Conservation (phyloP, 257 asterid genomes). For the Plantago elongata region DNA sequence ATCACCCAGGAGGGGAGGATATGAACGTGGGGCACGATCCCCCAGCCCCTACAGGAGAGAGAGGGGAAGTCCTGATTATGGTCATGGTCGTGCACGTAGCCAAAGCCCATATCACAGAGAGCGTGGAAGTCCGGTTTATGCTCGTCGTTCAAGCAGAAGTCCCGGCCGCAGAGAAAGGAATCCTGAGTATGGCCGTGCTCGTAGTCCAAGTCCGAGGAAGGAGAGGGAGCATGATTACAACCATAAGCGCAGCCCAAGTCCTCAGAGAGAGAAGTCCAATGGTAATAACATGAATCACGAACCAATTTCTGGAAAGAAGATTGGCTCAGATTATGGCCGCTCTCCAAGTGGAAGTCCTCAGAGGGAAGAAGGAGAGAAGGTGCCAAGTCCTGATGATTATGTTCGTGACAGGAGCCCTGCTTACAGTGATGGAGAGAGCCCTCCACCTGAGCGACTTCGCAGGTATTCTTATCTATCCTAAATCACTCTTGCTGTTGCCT, state of each 20-base stretch:
- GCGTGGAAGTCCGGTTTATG: conserved; percentile 60
- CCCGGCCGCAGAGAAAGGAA: conserved; percentile 40
- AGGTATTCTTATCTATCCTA: conserved; percentile 32
- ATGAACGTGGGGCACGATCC: conserved; percentile 46
- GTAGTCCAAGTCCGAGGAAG: conserved; percentile 41
- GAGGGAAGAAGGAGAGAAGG: conserved; percentile 38
- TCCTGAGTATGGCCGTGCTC: conserved; percentile 25
- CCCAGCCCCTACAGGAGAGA: conserved; percentile 60
- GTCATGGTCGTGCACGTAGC: conserved; percentile 45
- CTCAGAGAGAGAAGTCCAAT: conserved; percentile 33
- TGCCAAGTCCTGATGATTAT: conserved; percentile 32
- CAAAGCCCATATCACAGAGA: conserved; percentile 49
- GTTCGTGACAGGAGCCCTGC: conserved; percentile 41
- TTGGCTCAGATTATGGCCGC: conserved; percentile 39
- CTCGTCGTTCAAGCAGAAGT: conserved; percentile 35
- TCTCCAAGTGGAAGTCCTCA: conserved; percentile 34
- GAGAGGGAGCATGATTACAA: conserved; percentile 31
- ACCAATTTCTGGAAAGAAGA: conserved; percentile 28
- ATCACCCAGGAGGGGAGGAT: conserved; percentile 65
- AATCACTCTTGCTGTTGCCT: background rate
- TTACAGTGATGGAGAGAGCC: conserved; percentile 44
- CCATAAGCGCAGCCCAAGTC: conserved; percentile 37
- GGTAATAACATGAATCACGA: conserved; percentile 29
- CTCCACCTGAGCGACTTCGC: conserved; percentile 34
- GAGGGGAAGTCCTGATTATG: conserved; percentile 75